Evolutionary conservation across 2,329 filamentous ascomycete species (phyloP).

Genomic region (Geoglossum cookeanum): DNA sequence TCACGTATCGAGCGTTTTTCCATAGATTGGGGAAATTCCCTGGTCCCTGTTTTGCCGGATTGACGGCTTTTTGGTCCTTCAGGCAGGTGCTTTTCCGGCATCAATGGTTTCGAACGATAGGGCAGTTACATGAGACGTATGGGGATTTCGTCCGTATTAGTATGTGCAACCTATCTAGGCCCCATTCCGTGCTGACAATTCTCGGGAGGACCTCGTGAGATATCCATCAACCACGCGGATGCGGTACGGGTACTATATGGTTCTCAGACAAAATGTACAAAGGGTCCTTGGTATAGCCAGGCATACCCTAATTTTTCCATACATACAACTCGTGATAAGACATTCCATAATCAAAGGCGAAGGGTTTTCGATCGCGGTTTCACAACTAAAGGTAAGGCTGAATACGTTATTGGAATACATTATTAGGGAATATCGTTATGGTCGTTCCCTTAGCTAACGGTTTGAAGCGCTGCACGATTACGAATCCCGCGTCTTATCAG

Average conservation of each 20-base stretch:
- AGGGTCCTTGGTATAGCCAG: constrained; percentile 15
- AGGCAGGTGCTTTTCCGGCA: too few species aligned
- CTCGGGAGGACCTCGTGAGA: constrained; percentile 14
- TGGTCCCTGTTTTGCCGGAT: constrained; percentile 19
- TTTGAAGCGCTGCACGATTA: constrained; percentile 17
- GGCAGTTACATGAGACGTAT: constrained; percentile 14
- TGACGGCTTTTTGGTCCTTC: constrained; percentile 22
- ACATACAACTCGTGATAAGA: constrained; percentile 15
- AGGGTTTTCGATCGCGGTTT: constrained; percentile 18
- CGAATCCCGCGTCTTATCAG: constrained; percentile 15
- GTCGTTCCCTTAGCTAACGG: not conserved
- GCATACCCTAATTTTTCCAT: constrained; percentile 8
- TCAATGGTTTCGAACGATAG: too few species aligned
- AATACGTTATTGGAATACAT: not conserved
- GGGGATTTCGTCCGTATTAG: constrained; percentile 18
- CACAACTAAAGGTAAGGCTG: constrained; percentile 11
- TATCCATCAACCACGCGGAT: constrained; percentile 15
- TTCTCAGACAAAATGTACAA: constrained; percentile 15
- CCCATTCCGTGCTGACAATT: not conserved
- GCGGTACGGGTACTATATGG: constrained; percentile 17
- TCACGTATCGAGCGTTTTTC: constrained; percentile 22
- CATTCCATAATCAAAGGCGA: constrained; percentile 16
- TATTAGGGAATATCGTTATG: not conserved
- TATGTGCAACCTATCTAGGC: not conserved
- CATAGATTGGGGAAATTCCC: constrained; percentile 22